Conservation (phyloP, 352 stramenopile species). For the Phytophthora pinifolia region DNA sequence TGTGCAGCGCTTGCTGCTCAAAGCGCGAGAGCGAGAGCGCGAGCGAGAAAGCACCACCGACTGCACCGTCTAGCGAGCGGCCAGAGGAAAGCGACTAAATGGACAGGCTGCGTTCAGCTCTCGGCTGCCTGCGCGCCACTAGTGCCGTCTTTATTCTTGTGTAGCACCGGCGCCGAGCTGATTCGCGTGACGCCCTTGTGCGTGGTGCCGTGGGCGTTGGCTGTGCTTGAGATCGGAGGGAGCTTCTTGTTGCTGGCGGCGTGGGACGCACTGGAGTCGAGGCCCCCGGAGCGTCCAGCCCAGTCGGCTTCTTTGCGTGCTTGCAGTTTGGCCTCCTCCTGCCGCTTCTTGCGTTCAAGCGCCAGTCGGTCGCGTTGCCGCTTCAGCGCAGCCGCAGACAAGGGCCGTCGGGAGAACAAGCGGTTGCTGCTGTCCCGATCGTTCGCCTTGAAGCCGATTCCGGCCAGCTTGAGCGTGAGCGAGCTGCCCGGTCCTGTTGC, state of each 20-base stretch:
- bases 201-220: constrained; percentile 8
- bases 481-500: constrained; percentile 33
- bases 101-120: constrained; percentile 18
- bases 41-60: constrained; percentile 34
- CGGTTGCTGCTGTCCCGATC: constrained; percentile 61
- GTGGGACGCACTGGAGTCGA: constrained; percentile 51
- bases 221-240: constrained; percentile 46
- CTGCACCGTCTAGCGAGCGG: constrained; percentile 38
- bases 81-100: constrained; percentile 10
- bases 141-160: constrained; percentile 48
- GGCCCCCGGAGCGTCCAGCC: constrained; percentile 67
- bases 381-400: constrained; percentile 70
- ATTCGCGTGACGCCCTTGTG: constrained; percentile 46
- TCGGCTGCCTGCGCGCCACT: constrained; percentile 15
- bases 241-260: constrained; percentile 52
- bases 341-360: constrained; percentile 59
- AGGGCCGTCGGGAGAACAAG: constrained; percentile 59
- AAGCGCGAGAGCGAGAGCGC: constrained; percentile 45
- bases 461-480: constrained; percentile 65
- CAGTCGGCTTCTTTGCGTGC: constrained; percentile 77
- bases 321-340: constrained; percentile 55
- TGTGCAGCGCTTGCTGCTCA: constrained; percentile 54
- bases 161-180: constrained; percentile 63
- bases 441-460: constrained; percentile 27
- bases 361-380: constrained; percentile 70